phyloP scores from a whole-genome alignment of 495 filamentous ascomycete genomes.

The Elasticomyces elasticus region DNA sequence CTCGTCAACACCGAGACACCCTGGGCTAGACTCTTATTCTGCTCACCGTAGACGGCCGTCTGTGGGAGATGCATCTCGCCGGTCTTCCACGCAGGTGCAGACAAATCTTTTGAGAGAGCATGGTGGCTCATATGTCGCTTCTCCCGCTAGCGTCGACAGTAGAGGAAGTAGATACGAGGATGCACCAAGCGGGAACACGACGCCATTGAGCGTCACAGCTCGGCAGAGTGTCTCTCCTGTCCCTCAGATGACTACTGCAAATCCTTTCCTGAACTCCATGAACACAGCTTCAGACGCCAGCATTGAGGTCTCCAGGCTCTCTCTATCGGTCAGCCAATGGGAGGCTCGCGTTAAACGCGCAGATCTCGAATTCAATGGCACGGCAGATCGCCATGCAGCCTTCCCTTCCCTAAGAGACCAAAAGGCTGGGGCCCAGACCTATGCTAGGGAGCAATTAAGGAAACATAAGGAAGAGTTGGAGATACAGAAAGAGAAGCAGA shows the following conservation, averaged over 20 bases:
- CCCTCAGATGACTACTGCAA: neutral
- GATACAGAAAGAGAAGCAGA: neutral
- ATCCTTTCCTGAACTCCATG: neutral
- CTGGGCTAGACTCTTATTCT: too few species aligned
- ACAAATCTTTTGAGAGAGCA: neutral
- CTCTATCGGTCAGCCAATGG: neutral
- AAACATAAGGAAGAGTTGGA: neutral
- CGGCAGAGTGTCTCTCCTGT: neutral
- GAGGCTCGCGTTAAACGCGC: neutral
- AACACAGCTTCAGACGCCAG: neutral
- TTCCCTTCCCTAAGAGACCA: slow-evolving; percentile 5
- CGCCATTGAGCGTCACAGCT: slow-evolving; percentile 1
- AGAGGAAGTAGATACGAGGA: slow-evolving; percentile 6
- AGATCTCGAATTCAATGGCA: neutral
- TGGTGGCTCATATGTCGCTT: neutral
- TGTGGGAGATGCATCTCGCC: neutral
- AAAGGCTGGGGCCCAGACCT: neutral
- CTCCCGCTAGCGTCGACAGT: slow-evolving; percentile 5
- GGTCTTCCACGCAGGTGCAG: neutral
- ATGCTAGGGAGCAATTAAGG: neutral
- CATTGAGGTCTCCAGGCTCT: neutral
- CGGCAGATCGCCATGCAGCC: neutral
- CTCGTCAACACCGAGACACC: too few species aligned
- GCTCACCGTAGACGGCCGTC: too few species aligned
- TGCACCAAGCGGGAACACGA: slow-evolving; percentile 4